Conservation (phyloP, 306 rosid genomes). For the Hippophae rhamnoides region DNA sequence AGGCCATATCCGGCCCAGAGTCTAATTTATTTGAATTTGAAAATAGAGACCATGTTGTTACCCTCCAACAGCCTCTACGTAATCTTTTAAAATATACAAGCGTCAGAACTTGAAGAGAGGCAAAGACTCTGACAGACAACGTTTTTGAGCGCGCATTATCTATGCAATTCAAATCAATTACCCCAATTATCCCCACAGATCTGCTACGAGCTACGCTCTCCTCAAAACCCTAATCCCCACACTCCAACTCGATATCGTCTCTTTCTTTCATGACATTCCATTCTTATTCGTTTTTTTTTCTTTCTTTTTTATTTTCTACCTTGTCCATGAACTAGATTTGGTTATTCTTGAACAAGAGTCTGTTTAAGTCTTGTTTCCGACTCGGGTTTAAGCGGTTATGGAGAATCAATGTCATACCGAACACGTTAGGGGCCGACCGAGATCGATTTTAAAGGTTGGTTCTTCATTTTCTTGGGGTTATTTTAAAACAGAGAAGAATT, state of each 20-base stretch:
- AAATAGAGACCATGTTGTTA: slow-evolving; percentile 11
- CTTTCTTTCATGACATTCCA: background rate
- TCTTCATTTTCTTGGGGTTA: slow-evolving; percentile 8
- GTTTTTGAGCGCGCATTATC: background rate
- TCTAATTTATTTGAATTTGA: slow-evolving; percentile 29
- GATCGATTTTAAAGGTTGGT: slow-evolving; percentile 45
- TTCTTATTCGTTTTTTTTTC: background rate
- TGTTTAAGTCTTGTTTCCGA: slow-evolving; percentile 7
- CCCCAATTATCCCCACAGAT: slow-evolving; percentile 3
- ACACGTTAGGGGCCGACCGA: slow-evolving; percentile 6
- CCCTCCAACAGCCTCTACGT: background rate
- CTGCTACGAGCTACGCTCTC: background rate
- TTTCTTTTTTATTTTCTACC: background rate
- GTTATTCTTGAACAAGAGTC: slow-evolving; percentile 1
- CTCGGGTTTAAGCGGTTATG: slow-evolving; percentile 24
- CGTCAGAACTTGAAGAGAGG: background rate
- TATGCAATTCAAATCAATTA: slow-evolving; percentile 24
- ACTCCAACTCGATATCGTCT: background rate
- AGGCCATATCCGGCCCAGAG: background rate
- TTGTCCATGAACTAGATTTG: slow-evolving; percentile 1
- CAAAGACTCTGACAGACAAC: too few species aligned
- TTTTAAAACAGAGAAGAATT: background rate
- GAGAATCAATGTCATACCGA: slow-evolving; percentile 27
- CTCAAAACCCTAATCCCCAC: slow-evolving; percentile 24
- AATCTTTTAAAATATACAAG: background rate